These are phyloP conservation scores for Parathielavia hyrcaniae DNA, from an alignment of 495 filamentous ascomycete genomes.

Conservation along the genomic window DNA sequence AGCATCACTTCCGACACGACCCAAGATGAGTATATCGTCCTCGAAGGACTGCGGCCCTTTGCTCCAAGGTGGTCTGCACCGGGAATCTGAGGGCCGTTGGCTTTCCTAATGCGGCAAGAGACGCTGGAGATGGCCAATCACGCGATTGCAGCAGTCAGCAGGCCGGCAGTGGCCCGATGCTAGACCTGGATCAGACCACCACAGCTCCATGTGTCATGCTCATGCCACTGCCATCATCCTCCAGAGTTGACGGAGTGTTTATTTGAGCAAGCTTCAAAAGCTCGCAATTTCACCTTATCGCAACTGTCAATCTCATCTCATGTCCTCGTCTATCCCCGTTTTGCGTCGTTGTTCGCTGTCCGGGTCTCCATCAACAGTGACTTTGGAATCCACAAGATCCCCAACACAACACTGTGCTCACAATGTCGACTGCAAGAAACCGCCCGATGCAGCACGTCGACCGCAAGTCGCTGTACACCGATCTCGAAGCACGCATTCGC, in stretches of 20 bases:
- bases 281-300: background rate
- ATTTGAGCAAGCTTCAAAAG: conserved; percentile 9
- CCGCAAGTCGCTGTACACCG: conserved; percentile 62
- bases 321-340: background rate
- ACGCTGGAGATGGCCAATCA: conserved; percentile 2
- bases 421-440: conserved; percentile 26
- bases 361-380: too few relatives aligned
- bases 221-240: conserved; percentile 7
- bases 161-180: conserved; percentile 7
- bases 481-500: conserved; percentile 58
- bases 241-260: background rate
- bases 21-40: too few relatives aligned
- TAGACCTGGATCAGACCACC: conserved; percentile 13
- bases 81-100: background rate
- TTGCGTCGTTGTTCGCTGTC: background rate
- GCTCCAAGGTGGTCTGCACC: too few relatives aligned
- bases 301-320: background rate
- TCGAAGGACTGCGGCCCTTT: too few relatives aligned
- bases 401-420: background rate
- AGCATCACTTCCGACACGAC: too few relatives aligned
- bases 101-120: conserved; percentile 1
- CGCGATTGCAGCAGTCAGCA: background rate
- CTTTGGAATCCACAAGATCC: background rate
- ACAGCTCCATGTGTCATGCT: conserved; percentile 10
- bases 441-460: conserved; percentile 55